Base-by-base conservation (phyloP, 1,284 basidiomycete genomes). In the Mycena citricolor region DNA sequence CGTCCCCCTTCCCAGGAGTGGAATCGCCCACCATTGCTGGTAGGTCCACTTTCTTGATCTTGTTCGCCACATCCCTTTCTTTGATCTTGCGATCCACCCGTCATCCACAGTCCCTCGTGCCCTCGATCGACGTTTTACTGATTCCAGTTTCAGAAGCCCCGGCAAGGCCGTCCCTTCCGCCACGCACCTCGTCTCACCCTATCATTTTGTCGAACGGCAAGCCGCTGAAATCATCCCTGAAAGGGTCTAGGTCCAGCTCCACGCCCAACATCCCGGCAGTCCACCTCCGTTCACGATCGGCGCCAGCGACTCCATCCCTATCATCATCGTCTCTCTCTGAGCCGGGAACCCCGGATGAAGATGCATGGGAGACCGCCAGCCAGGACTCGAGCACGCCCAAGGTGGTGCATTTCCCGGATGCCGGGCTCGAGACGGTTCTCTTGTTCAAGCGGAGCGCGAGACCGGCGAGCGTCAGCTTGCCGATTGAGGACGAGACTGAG, bases 221-320 rank as follows among this genome's bases (percentile, higher is more conserved):
- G 63, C 87, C 91, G 1, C 83, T 97, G 64, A 93, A 94, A 61
- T 81, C 89, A 0, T 90, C 90, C 0, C 77, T 97, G 57, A 95
- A 97, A 64, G 77, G 79, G 1, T 79, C 80, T 10, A 66, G 69
- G 4, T 82, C 81, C 2, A 68, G 75, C 2, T 78, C 77, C 20
- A 63, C 67, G 44, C 54, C 56, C 10, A 56, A 61, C 43, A 50
- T 60, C 12, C 57, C 59, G 11, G n/a, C 31, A 51, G 46, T 50
- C 45, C 76, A 76, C 59, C 51, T 65, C 13, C 76, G 74, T 52
- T 72, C 74, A 23, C 69, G 75, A 55, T 84, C 79, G 20, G 84
- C 79, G 28, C 90, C 90, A 0, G 69, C 79, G 3, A 87, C 90
- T 0, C 90, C 90, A 0, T 69, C 67, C 26, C 39, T 55, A 8